These are phyloP conservation scores for Stagonosporopsis tanaceti DNA, from an alignment of 2,329 filamentous ascomycete species.

Conservation along the genomic window DNA sequence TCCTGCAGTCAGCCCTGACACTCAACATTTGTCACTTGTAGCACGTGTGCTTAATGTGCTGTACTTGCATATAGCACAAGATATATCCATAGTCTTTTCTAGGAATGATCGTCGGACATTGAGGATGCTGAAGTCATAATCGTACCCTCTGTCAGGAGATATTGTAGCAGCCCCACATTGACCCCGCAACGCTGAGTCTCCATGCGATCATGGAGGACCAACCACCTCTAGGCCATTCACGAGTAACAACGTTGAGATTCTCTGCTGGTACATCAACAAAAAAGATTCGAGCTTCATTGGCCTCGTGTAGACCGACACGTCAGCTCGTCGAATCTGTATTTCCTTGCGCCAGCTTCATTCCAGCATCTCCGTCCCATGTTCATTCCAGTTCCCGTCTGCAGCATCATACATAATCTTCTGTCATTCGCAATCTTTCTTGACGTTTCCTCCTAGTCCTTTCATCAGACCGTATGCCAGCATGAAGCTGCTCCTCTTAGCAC, in stretches of 20 bases:
- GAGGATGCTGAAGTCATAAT: neutral
- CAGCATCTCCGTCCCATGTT: constrained; percentile 14
- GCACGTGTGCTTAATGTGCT: neutral
- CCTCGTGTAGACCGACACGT: neutral
- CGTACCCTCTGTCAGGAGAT: neutral
- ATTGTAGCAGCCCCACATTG: constrained; percentile 4
- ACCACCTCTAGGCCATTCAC: neutral
- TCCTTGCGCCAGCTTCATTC: constrained; percentile 26
- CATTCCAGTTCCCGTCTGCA: constrained; percentile 7
- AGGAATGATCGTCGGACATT: neutral
- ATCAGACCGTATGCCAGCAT: constrained; percentile 20
- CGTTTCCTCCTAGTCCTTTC: neutral
- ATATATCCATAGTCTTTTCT: neutral
- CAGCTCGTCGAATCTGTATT: neutral
- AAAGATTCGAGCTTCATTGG: neutral
- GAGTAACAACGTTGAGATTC: neutral
- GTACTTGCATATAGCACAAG: neutral
- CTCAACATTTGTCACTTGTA: too few species aligned
- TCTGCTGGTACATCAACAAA: constrained; percentile 3
- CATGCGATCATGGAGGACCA: neutral
- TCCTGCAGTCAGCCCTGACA: neutral
- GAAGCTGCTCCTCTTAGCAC: constrained; percentile 28
- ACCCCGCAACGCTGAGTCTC: constrained; percentile 10
- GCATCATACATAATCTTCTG: neutral
- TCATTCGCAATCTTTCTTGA: neutral